phyloP scores from a whole-genome alignment of 805 yeast species.

The Kuraishia capsulata region DNA sequence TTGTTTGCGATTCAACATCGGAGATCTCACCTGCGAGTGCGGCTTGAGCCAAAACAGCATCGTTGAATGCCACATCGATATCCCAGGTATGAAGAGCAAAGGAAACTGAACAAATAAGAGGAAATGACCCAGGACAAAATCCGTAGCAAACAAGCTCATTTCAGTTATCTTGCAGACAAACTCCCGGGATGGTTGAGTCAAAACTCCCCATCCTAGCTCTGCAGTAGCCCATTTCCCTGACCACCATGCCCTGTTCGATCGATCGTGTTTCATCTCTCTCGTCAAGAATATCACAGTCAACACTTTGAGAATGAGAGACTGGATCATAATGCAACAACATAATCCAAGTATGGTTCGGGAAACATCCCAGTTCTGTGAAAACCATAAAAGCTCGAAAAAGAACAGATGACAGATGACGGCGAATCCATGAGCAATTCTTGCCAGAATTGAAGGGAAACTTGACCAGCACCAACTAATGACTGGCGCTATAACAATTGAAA shows the following conservation, averaged over 20 bases:
- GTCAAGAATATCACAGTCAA: conserved; percentile 42
- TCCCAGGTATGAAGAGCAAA: conserved; percentile 49
- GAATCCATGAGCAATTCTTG: conserved; percentile 44
- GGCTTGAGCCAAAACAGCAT: conserved; percentile 63
- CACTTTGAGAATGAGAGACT: conserved; percentile 45
- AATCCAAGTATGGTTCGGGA: conserved; percentile 52
- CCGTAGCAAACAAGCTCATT: conserved; percentile 59
- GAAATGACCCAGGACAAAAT: conserved; percentile 49
- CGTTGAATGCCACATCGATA: conserved; percentile 60
- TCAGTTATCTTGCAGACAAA: conserved; percentile 55
- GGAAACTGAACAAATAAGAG: conserved; percentile 54
- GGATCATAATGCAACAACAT: conserved; percentile 45
- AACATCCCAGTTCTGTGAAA: conserved; percentile 60
- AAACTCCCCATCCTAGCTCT: conserved; percentile 50
- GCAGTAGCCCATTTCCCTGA: conserved; percentile 62
- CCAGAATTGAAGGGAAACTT: conserved; percentile 41
- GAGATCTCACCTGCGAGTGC: conserved; percentile 36
- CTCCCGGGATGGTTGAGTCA: conserved; percentile 61
- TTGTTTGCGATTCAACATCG: conserved; percentile 33
- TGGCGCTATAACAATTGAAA: conserved; percentile 45
- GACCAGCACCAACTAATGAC: conserved; percentile 30
- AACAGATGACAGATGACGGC: conserved; percentile 44
- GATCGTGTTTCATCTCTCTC: conserved; percentile 53
- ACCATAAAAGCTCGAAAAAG: conserved; percentile 56
- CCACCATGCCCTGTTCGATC: conserved; percentile 69